Conservation (phyloP, 2,329 filamentous ascomycete species). For the Fusarium torulosum region DNA sequence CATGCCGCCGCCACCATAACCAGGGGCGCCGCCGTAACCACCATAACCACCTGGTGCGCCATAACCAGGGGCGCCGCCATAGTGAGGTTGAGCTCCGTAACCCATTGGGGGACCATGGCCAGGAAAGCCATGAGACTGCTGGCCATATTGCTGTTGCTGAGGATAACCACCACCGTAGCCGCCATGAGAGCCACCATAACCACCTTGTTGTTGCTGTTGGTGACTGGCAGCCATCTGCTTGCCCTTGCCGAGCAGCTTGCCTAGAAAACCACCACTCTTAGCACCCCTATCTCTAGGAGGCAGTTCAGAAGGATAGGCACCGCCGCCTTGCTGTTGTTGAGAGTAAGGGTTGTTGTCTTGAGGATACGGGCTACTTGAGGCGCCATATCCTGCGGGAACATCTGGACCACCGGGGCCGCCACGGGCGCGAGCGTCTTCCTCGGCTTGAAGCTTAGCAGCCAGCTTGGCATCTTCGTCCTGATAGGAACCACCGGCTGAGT, state of each 20-base stretch:
- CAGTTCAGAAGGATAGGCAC: constrained; percentile 55
- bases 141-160: constrained; percentile 47
- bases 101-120: constrained; percentile 47
- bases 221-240: constrained; percentile 53
- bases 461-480: constrained; percentile 77
- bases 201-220: constrained; percentile 23
- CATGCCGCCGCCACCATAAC: constrained; percentile 48
- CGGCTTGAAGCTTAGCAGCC: constrained; percentile 82
- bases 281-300: constrained; percentile 58
- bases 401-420: constrained; percentile 48
- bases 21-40: constrained; percentile 51
- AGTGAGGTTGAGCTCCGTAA: constrained; percentile 47
- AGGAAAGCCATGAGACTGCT: constrained; percentile 43
- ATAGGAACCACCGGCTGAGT: constrained; percentile 52
- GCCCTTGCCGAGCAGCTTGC: constrained; percentile 66
- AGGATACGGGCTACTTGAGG: constrained; percentile 48
- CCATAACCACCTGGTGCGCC: constrained; percentile 38
- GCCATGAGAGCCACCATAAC: constrained; percentile 30
- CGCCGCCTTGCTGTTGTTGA: constrained; percentile 48
- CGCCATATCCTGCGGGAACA: constrained; percentile 52
- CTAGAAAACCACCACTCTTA: constrained; percentile 61
- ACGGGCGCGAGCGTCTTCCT: constrained; percentile 77
- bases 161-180: constrained; percentile 49
- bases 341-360: constrained; percentile 47
- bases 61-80: constrained; percentile 43